Conservation (phyloP, 2,329 filamentous ascomycete genomes). For the Ophiostoma sp. region DNA sequence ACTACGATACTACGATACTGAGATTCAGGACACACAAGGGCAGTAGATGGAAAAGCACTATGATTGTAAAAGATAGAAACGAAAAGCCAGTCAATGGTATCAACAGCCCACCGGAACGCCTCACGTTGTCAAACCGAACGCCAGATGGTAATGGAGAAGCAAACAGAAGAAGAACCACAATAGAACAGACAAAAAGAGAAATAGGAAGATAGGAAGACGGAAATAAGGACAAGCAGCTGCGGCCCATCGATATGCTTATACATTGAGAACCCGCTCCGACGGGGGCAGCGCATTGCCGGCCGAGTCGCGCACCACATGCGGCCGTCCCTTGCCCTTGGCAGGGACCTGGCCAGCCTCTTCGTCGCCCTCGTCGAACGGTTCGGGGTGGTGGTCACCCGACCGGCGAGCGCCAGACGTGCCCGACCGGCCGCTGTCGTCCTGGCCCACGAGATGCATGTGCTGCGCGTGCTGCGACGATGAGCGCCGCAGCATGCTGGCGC, state of each 20-base stretch:
- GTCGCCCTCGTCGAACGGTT: slow-evolving; percentile 34
- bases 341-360: slow-evolving; percentile 36
- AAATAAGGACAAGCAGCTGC: not conserved
- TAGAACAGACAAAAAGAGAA: not conserved
- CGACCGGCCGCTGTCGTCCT: slow-evolving; percentile 24
- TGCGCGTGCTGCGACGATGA: slow-evolving; percentile 29
- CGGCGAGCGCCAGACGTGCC: not conserved
- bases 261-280: slow-evolving; percentile 46
- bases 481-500: slow-evolving; percentile 34
- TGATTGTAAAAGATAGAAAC: not conserved
- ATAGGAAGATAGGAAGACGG: not conserved
- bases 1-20: no score
- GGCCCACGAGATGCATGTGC: slow-evolving; percentile 28
- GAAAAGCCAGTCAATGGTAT: slow-evolving; percentile 1
- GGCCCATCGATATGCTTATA: not conserved
- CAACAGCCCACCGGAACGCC: slow-evolving; percentile 11
- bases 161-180: not conserved
- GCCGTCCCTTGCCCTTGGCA: slow-evolving; percentile 41
- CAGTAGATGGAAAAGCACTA: not conserved
- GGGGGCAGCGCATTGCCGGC: slow-evolving; percentile 48
- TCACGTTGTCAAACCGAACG: not conserved
- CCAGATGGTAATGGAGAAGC: not conserved
- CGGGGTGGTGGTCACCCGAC: slow-evolving; percentile 12
- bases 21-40: no score
- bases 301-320: slow-evolving; percentile 40